These are phyloP conservation scores for Brassica cretica DNA, from an alignment of 345 rosid species.

Conservation along the genomic window DNA sequence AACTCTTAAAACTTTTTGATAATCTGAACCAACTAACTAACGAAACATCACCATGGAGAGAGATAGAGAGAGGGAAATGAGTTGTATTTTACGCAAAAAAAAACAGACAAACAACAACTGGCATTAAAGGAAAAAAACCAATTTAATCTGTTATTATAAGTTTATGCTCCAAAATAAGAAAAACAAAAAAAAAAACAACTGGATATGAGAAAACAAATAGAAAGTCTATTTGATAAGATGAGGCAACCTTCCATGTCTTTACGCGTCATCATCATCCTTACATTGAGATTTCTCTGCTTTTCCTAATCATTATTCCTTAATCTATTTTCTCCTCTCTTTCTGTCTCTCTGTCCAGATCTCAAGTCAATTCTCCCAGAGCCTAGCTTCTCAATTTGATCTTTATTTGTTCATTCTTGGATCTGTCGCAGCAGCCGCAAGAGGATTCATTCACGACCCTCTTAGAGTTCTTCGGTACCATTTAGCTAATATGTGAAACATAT, in stretches of 20 bases:
- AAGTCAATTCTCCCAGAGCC: slow-evolving; percentile 3
- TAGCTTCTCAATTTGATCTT: slow-evolving; percentile 23
- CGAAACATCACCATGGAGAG: background rate
- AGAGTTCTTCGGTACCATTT: background rate
- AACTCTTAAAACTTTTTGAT: background rate
- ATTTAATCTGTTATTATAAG: slow-evolving; percentile 10
- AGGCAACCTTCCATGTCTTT: slow-evolving; percentile 23
- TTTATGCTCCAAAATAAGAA: background rate
- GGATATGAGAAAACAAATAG: slow-evolving; percentile 31
- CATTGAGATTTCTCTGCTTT: slow-evolving; percentile 32
- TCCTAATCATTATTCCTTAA: slow-evolving; percentile 14
- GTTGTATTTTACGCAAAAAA: background rate
- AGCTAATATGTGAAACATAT: slow-evolving; percentile 21
- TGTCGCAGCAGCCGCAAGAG: background rate
- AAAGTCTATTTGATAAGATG: slow-evolving; percentile 30
- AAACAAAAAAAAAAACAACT: slow-evolving; percentile 18
- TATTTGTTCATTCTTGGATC: slow-evolving; percentile 14
- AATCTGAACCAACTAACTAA: slow-evolving; percentile 22
- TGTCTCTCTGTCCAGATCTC: slow-evolving; percentile 23
- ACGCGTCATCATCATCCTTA: slow-evolving; percentile 40
- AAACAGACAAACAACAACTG: background rate
- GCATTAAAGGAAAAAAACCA: background rate
- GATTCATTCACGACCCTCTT: slow-evolving; percentile 17
- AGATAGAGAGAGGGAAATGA: background rate
- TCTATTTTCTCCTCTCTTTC: slow-evolving; percentile 12